phyloP scores from a whole-genome alignment of 805 yeast species.

The Candida orba region DNA sequence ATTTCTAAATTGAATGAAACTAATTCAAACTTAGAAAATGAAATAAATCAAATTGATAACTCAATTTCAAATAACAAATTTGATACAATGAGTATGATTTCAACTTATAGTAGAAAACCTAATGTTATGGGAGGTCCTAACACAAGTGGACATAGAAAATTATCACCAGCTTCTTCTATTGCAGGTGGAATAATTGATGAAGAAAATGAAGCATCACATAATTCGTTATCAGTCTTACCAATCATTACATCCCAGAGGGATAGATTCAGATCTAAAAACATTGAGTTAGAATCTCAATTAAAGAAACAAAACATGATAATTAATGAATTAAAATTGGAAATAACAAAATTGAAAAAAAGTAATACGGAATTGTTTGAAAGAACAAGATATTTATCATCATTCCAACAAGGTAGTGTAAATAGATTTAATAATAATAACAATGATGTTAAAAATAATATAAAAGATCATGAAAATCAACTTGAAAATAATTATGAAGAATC shows the following conservation, averaged over 20 bases:
- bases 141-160: conserved; percentile 25
- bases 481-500: conserved; percentile 65
- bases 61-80: conserved; percentile 22
- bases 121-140: conserved; percentile 20
- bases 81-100: conserved; percentile 53
- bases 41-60: conserved; percentile 50
- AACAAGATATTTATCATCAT: conserved; percentile 57
- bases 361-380: conserved; percentile 76
- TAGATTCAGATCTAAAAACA: conserved; percentile 75
- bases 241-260: conserved; percentile 94
- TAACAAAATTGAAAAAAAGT: conserved; percentile 58
- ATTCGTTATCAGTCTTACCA: conserved; percentile 56
- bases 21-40: conserved; percentile 66
- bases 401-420: conserved; percentile 20
- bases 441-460: conserved; percentile 3
- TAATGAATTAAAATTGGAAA: conserved; percentile 56
- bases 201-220: conserved; percentile 14
- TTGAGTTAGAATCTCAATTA: conserved; percentile 76
- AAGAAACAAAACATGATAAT: conserved; percentile 49
- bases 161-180: conserved; percentile 48
- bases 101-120: conserved; percentile 28
- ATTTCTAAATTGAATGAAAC: conserved; percentile 35
- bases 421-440: conserved; percentile 8
- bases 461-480: conserved; percentile 53
- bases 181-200: conserved; percentile 35